Evolutionary conservation across 495 filamentous ascomycete genomes (phyloP).

Genomic region (Penicillium subrubescens): DNA sequence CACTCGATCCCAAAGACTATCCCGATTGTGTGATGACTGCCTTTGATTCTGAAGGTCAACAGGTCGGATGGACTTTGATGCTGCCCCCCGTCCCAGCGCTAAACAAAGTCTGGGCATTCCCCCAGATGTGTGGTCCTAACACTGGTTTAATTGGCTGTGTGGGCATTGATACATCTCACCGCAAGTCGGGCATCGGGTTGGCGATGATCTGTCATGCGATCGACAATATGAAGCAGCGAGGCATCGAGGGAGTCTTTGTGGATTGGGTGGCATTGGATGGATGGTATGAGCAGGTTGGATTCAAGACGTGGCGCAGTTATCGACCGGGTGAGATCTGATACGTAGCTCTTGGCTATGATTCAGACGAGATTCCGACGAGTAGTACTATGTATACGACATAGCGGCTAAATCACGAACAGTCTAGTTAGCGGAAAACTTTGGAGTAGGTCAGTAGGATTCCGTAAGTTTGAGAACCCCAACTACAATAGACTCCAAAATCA

Average conservation of each 20-base stretch:
- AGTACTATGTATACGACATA: too few species aligned
- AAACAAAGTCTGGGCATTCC: conserved; percentile 47
- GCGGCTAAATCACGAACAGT: too few species aligned
- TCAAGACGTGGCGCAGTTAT: conserved; percentile 48
- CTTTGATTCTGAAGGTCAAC: conserved; percentile 40
- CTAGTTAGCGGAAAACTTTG: too few species aligned
- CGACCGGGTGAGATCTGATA: conserved; percentile 32
- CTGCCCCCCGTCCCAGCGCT: conserved; percentile 34
- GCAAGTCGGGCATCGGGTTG: conserved; percentile 48
- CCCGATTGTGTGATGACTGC: conserved; percentile 50
- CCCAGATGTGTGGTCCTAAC: conserved; percentile 44
- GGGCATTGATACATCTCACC: conserved; percentile 44
- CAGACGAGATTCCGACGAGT: too few species aligned
- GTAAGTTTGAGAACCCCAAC: too few species aligned
- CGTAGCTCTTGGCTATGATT: not conserved
- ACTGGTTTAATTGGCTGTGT: conserved; percentile 55
- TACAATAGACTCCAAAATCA: too few species aligned
- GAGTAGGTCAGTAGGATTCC: too few species aligned
- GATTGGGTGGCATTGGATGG: conserved; percentile 53
- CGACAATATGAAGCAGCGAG: conserved; percentile 50
- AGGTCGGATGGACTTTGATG: conserved; percentile 56
- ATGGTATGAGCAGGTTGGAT: conserved; percentile 54
- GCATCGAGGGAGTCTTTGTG: conserved; percentile 51
- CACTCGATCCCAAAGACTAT: conserved; percentile 40
- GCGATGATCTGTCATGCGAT: conserved; percentile 51